Evolutionary conservation across 257 asterid species (phyloP), one percentile per base, ranked within the genome.

Genomic region (Nemophila menziesii): DNA sequence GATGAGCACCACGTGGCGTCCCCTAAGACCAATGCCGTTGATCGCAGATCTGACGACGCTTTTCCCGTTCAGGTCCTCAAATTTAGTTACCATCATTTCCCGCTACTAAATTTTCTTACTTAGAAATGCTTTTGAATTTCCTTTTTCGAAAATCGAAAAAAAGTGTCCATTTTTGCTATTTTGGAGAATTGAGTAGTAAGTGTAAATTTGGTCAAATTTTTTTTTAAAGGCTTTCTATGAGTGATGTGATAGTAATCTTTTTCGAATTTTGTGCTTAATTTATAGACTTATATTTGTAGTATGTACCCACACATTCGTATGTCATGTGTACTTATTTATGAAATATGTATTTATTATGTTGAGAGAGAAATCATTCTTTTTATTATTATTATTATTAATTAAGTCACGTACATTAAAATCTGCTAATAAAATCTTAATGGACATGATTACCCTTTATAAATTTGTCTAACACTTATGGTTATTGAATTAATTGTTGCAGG

Each of bases 1-100:
- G 60, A 60, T 8, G 74, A 69, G 51, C 72, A 77, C 67, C 75
- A 47, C 17, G 74, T 64, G 33, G 67, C 36, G 20, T 15, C 51
- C 5, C 56, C 43, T 2, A 62, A 71, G 72, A 68, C 81, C 75
- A 66, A 67, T 59, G 69, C 58, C 26, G 69, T 21, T 43, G 80
- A 74, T 67, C 56, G 49, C 62, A 90, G 93, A 90, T 90, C 98
- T 75, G 77, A 48, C 52, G 73, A 64, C 55, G 77, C 52, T 40
- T 65, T 34, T 45, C 17, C 69, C 14, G 61, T 66, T 63, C 82
- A 78, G 94, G 93, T 89, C 18, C 20, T 22, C 23, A 20, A 20
- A 12, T 33, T 54, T 11, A 1, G 39, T 20, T 13, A 10, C 10
- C 11, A 15, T 42, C 54, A 13, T 45, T 20, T 41, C 16, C 21